A percentile compares a stretch with the other conserved stretches of the same genome.
Conservation (phyloP, 208 protist genomes). For the Kentomonas sorsogonicus region DNA sequence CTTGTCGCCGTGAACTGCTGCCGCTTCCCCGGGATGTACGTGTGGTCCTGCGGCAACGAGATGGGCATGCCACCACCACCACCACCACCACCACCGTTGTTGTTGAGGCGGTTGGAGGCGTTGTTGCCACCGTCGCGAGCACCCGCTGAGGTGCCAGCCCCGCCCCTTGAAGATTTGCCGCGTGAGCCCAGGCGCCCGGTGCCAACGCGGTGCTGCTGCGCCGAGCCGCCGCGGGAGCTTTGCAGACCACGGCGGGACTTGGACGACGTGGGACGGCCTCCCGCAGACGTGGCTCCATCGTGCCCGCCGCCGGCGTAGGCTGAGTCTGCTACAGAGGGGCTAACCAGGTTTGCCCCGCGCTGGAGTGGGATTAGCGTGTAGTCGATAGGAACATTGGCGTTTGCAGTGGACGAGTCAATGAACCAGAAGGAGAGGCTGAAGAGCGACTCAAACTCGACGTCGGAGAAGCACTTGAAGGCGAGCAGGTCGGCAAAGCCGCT, state of each 20-base stretch:
- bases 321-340: background rate
- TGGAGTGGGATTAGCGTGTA: conserved; percentile 11
- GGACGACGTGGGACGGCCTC: background rate
- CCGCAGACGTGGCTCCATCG: no score
- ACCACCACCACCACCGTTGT: background rate
- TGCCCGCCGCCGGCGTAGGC: no score
- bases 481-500: conserved; percentile 20
- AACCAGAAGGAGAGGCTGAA: conserved; percentile 81
- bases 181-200: background rate
- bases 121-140: background rate
- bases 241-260: no score
- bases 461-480: conserved; percentile 43
- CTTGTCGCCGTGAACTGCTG: conserved; percentile 31
- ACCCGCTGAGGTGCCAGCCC: background rate
- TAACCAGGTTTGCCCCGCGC: background rate
- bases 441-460: conserved; percentile 62
- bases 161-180: no score
- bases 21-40: conserved; percentile 27
- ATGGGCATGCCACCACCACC: background rate
- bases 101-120: background rate
- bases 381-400: conserved; percentile 52
- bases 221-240: background rate
- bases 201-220: background rate
- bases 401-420: conserved; percentile 65
- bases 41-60: conserved; percentile 14